These are phyloP conservation scores for Colletotrichum chlorophyti DNA, from an alignment of 2,329 filamentous ascomycete genomes.

Conservation along the genomic window DNA sequence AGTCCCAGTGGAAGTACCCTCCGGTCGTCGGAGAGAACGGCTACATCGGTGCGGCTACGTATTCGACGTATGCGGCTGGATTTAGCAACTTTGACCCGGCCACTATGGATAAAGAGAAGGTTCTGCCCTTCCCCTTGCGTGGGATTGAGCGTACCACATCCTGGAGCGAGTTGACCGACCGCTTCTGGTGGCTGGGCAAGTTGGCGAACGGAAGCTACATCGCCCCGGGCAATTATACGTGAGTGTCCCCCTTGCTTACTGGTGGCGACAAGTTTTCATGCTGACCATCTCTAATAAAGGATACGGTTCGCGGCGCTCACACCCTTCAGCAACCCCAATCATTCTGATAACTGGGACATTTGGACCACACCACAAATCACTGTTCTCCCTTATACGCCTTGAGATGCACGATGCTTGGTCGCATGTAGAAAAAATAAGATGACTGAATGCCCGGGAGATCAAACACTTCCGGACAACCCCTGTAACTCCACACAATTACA, in stretches of 20 bases:
- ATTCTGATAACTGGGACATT: slow-evolving; percentile 33
- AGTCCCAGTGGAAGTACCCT: slow-evolving; percentile 36
- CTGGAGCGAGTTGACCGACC: slow-evolving; percentile 19
- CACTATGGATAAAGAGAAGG: slow-evolving; percentile 33
- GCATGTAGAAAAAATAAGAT: no score
- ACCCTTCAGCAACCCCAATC: slow-evolving; percentile 33
- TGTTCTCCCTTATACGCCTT: slow-evolving; percentile 6
- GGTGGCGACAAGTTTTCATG: no score
- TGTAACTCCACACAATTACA: no score
- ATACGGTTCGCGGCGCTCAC: slow-evolving; percentile 35
- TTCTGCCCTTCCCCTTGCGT: slow-evolving; percentile 32
- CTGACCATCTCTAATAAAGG: neutral
- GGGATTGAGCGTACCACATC: slow-evolving; percentile 30
- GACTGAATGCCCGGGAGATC: no score
- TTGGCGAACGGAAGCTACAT: slow-evolving; percentile 36
- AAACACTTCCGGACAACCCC: no score
- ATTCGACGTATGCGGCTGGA: slow-evolving; percentile 28
- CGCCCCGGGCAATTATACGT: slow-evolving; percentile 33
- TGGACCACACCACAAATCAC: slow-evolving; percentile 32
- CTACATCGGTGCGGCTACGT: slow-evolving; percentile 36
- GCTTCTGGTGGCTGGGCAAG: slow-evolving; percentile 37
- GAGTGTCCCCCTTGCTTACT: no score
- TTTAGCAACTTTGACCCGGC: slow-evolving; percentile 30
- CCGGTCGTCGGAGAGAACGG: slow-evolving; percentile 35
- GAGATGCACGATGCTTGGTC: no score